Base-by-base conservation (phyloP, 2,329 filamentous ascomycete genomes). In the Xylaria sp. region DNA sequence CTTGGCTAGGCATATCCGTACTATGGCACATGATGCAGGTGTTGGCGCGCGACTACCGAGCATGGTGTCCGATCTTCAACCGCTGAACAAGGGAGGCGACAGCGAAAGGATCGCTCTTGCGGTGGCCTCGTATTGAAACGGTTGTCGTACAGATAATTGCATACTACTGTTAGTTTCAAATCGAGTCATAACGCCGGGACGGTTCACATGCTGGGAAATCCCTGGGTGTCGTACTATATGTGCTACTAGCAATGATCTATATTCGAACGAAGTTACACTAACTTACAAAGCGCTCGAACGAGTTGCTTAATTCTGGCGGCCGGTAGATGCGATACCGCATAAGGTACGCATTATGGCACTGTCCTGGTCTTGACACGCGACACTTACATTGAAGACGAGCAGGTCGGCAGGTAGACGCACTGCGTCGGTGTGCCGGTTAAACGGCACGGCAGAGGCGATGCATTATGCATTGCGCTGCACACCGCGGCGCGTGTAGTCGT, bases 381-480 rank as follows among this genome's bases (percentile, higher is more conserved):
- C 20, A 57, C 12, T 20, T 23, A 20, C 50, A 56, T 37, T 55
- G 15, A n/a, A 28, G 23, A 23, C 50, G 31, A 25, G 34, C 34
- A 13, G 20, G 34, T n/a, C 8, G 28, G 15, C 54, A 56, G 34
- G 8, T n/a, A 31, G 41, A n/a, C 28, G n/a, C n/a, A n/a, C n/a
- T n/a, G 34, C 41, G 18, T 46, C 7, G 46, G 23, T n/a, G 6
- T 59, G 39, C 13, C 48, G 54, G 31, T 50, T 51, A 56, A 37
- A 63, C 46, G 37, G 58, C 57, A 31, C 44, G 9, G 57, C 44
- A 50, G 55, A 64, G 60, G 34, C 31, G n/a, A 28, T 54, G 61
- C 41, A 60, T 25, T 25, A 2, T 25, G 25, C 31, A 60, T 23
- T 52, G 48, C 37, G 39, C 15, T 23, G 44, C 31, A 37, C 34